These are phyloP conservation scores for Setomelanomma holmii DNA, from an alignment of 2,329 filamentous ascomycete species.

Conservation along the genomic window DNA sequence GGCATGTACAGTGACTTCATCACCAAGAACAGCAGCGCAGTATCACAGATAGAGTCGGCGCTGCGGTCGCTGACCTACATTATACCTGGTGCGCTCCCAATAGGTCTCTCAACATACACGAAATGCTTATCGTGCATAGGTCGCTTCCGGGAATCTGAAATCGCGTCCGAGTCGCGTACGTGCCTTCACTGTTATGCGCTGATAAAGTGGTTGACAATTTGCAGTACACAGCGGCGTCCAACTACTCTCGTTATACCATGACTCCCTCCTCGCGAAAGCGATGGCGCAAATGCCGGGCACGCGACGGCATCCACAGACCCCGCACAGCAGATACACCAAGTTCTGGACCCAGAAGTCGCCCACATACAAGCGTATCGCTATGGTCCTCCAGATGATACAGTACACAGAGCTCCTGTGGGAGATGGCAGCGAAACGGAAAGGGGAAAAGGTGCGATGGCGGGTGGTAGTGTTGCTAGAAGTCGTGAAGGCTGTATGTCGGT, in stretches of 20 bases:
- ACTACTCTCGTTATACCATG: conserved; percentile 90
- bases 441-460: conserved; percentile 83
- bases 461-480: conserved; percentile 84
- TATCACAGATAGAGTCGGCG: conserved; percentile 93
- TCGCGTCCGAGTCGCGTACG: conserved; percentile 85
- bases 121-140: conserved; percentile 56
- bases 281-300: conserved; percentile 62
- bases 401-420: conserved; percentile 98
- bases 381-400: conserved; percentile 85
- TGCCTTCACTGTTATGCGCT: conserved; percentile 16
- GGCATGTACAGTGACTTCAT: conserved; percentile 87
- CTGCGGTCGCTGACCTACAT: conserved; percentile 94
- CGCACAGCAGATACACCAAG: conserved; percentile 69
- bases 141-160: conserved; percentile 88
- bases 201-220: conserved; percentile 20
- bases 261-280: conserved; percentile 77
- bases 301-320: conserved; percentile 60
- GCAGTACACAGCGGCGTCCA: conserved; percentile 84
- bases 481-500: conserved; percentile 82
- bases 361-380: conserved; percentile 81
- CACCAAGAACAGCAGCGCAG: conserved; percentile 90
- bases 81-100: conserved; percentile 71
- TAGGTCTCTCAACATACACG: background rate
- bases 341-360: conserved; percentile 68
- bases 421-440: conserved; percentile 89